These are phyloP conservation scores for Sicyos baderoa DNA, from an alignment of 306 rosid species.

Conservation along the genomic window DNA sequence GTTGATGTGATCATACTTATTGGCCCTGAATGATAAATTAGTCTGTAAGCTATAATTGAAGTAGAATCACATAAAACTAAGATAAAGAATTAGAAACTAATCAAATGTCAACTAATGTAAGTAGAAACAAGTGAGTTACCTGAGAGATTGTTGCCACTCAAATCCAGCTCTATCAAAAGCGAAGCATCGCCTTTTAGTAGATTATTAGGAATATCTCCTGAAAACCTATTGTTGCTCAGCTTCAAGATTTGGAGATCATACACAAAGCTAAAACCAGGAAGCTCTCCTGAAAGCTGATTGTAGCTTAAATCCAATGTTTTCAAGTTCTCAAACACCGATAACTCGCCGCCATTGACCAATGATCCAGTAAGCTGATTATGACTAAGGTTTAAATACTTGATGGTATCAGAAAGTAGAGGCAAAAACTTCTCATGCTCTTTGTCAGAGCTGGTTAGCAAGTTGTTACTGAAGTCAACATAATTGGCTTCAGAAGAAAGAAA, in stretches of 20 bases:
- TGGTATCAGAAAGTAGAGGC: conserved; percentile 54
- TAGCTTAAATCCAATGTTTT: conserved; percentile 87
- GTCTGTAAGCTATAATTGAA: conserved; percentile 23
- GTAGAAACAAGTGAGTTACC: conserved; percentile 34
- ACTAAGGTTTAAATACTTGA: conserved; percentile 74
- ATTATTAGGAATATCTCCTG: conserved; percentile 68
- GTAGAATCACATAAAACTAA: background rate
- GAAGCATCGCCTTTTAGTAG: conserved; percentile 82
- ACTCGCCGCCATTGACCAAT: conserved; percentile 57
- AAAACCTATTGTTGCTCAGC: conserved; percentile 81
- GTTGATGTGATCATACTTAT: conserved; percentile 63
- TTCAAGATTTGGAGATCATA: conserved; percentile 84
- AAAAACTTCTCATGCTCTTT: conserved; percentile 52
- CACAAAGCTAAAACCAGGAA: conserved; percentile 87
- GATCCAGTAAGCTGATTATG: conserved; percentile 74
- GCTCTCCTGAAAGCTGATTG: conserved; percentile 79
- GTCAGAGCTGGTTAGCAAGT: conserved; percentile 56
- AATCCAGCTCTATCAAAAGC: conserved; percentile 72
- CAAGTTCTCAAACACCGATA: conserved; percentile 57
- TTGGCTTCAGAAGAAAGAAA: conserved; percentile 45
- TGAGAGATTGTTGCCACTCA: conserved; percentile 95
- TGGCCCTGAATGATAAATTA: conserved; percentile 56
- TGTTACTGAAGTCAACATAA: conserved; percentile 76
- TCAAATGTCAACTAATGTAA: background rate
- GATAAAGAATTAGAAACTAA: conserved; percentile 3